Evolutionary conservation across 2,329 filamentous ascomycete genomes (phyloP).

Genomic region (Colletotrichum acutatum): DNA sequence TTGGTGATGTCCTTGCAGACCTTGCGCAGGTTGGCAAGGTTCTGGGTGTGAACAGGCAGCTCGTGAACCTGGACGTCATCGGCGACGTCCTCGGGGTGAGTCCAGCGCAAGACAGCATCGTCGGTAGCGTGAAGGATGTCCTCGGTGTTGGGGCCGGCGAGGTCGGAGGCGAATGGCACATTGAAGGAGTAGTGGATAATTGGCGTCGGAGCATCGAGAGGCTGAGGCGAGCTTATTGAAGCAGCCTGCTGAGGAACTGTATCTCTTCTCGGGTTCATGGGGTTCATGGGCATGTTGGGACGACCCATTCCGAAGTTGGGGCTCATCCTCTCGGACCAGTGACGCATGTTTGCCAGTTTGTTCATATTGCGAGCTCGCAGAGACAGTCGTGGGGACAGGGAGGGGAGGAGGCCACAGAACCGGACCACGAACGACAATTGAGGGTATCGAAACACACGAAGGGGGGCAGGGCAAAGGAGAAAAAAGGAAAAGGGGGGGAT

Average conservation of each 20-base stretch:
- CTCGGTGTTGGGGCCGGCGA: slow-evolving; percentile 91
- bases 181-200: slow-evolving; percentile 96
- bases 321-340: slow-evolving; percentile 77
- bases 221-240: slow-evolving; percentile 73
- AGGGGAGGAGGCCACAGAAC: slow-evolving; percentile 28
- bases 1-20: slow-evolving; percentile 86
- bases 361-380: slow-evolving; percentile 65
- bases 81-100: slow-evolving; percentile 86
- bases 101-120: slow-evolving; percentile 91
- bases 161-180: slow-evolving; percentile 92
- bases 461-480: slow-evolving; percentile 34
- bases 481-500: slow-evolving; percentile 38
- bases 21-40: slow-evolving; percentile 81
- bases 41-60: slow-evolving; percentile 90
- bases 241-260: slow-evolving; percentile 61
- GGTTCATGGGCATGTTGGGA: slow-evolving; percentile 65
- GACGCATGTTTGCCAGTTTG: slow-evolving; percentile 78
- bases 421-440: slow-evolving; percentile 28
- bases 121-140: slow-evolving; percentile 94
- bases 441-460: slow-evolving; percentile 36
- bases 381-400: slow-evolving; percentile 41
- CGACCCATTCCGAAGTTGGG: slow-evolving; percentile 75
- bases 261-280: slow-evolving; percentile 69
- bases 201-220: slow-evolving; percentile 67
- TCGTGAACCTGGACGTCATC: slow-evolving; percentile 88